phyloP scores from a whole-genome alignment of 495 filamentous ascomycete genomes.

The Sordaria brevicollis region DNA sequence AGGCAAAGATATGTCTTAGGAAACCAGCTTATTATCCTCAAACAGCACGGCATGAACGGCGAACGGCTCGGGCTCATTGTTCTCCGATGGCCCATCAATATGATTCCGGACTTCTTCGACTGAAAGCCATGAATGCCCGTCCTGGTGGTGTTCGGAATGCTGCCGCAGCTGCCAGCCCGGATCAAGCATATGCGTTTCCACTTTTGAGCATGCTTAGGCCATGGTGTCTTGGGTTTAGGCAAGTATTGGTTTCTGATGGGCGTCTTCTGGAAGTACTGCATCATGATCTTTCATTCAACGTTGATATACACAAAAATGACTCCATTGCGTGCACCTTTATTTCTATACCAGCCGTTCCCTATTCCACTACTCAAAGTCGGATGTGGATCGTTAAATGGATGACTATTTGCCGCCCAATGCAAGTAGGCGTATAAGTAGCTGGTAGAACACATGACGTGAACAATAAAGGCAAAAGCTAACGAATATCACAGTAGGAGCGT shows the following conservation, averaged over 20 bases:
- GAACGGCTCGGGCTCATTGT: constrained; percentile 27
- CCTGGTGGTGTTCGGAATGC: not conserved
- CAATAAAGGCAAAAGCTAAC: not conserved
- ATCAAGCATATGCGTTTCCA: not conserved
- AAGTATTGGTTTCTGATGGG: not conserved
- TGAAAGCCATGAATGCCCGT: constrained; percentile 11
- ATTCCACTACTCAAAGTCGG: too few species aligned
- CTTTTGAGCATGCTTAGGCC: not conserved
- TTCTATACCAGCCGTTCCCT: too few species aligned
- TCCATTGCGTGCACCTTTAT: too few species aligned
- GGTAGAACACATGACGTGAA: not conserved
- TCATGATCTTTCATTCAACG: not conserved
- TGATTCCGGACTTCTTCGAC: constrained; percentile 14
- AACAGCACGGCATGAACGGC: constrained; percentile 41
- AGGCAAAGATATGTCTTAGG: constrained; percentile 64
- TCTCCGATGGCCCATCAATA: constrained; percentile 34
- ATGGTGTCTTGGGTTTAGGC: not conserved
- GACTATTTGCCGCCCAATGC: too few species aligned
- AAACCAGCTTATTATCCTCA: constrained; percentile 35
- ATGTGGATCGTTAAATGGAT: too few species aligned
- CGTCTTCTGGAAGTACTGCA: not conserved
- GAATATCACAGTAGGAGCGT: not conserved
- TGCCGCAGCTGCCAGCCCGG: constrained; percentile 12
- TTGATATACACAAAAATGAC: too few species aligned
- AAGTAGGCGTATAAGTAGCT: not conserved